A percentile compares a stretch with the other conserved stretches of the same genome.
These are phyloP conservation scores for Tympanopsis confertula DNA, from an alignment of 2,329 filamentous ascomycete species.

Conservation along the genomic window DNA sequence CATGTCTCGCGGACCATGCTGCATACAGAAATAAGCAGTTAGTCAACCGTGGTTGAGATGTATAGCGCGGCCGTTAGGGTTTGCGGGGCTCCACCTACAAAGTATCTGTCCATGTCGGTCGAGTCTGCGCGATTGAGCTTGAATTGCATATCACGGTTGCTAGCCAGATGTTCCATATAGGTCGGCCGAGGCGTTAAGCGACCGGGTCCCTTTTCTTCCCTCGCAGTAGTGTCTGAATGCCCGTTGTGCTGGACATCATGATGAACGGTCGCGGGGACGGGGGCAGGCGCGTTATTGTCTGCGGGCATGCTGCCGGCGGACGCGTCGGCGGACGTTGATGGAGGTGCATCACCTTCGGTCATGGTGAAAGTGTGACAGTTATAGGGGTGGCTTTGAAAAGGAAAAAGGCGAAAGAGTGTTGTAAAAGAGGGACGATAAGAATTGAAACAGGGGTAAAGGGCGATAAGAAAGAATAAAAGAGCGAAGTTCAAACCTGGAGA, in stretches of 20 bases:
- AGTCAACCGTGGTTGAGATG: no score
- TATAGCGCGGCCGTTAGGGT: no score
- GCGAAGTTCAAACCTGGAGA: no score
- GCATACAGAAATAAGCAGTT: no score
- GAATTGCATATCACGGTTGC: background rate
- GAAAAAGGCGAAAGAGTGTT: background rate
- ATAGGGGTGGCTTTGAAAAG: background rate
- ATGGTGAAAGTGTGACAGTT: background rate
- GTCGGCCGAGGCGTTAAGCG: background rate
- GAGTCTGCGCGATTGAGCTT: background rate
- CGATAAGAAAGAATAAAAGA: background rate
- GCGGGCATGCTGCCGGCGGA: background rate
- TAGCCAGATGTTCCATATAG: background rate
- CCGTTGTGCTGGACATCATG: background rate
- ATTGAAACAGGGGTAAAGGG: background rate
- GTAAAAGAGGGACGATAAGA: background rate
- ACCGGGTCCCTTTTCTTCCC: background rate
- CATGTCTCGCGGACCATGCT: slow-evolving; percentile 41
- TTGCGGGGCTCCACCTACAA: background rate
- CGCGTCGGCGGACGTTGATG: background rate
- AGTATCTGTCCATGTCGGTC: background rate
- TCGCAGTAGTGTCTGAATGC: background rate
- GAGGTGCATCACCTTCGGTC: background rate
- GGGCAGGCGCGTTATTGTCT: background rate
- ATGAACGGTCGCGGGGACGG: background rate